Evolutionary conservation across 2,329 filamentous ascomycete species (phyloP).

Genomic region (Monosporascus sp.): DNA sequence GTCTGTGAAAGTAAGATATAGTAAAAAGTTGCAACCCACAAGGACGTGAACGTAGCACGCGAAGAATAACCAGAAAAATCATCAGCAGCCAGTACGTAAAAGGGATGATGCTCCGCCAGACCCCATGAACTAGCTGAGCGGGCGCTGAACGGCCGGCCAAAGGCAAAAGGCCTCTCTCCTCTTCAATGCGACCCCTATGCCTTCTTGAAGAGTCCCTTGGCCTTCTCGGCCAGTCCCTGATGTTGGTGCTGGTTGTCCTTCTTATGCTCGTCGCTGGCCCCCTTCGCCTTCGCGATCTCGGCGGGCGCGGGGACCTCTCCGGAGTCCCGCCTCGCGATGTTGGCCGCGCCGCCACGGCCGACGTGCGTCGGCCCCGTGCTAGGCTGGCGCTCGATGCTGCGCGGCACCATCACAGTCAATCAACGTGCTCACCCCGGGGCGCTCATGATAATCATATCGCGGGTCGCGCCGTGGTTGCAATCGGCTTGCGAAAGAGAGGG

Average conservation of each 20-base stretch:
- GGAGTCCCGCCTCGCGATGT: conserved; percentile 50
- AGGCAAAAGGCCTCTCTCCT: too few species aligned
- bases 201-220: conserved; percentile 47
- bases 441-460: too few species aligned
- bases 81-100: too few species aligned
- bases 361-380: conserved; percentile 58
- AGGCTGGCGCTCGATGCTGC: conserved; percentile 47
- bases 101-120: too few species aligned
- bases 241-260: conserved; percentile 15
- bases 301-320: conserved; percentile 48
- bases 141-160: too few species aligned
- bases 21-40: too few species aligned
- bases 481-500: conserved; percentile 9
- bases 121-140: too few species aligned
- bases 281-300: conserved; percentile 52
- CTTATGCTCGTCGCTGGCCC: conserved; percentile 24
- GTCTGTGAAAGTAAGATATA: too few species aligned
- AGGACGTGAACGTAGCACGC: too few species aligned
- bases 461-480: too few species aligned
- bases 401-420: background rate
- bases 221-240: conserved; percentile 33
- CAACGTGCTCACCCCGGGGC: background rate
- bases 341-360: conserved; percentile 72
- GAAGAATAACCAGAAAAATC: too few species aligned
- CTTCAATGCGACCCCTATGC: conserved; percentile 21